These are phyloP conservation scores for Sporothrix mexicana DNA, from an alignment of 2,329 filamentous ascomycete genomes.

Conservation along the genomic window DNA sequence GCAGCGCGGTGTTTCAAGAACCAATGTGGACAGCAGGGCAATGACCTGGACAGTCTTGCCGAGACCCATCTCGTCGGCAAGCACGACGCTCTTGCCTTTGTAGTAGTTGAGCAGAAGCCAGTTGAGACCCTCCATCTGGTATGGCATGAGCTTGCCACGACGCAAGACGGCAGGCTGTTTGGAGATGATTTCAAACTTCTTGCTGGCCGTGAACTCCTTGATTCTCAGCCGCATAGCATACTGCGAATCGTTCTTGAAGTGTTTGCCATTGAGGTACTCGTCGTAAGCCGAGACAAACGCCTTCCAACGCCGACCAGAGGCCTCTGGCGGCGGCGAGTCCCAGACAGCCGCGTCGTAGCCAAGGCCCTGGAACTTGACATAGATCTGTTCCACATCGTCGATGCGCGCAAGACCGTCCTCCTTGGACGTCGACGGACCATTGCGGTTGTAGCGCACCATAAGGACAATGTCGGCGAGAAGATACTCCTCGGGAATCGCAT, in stretches of 20 bases:
- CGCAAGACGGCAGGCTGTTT: constrained; percentile 75
- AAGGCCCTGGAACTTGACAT: constrained; percentile 92
- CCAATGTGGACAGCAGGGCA: constrained; percentile 75
- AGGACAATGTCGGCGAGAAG: constrained; percentile 89
- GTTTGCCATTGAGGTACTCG: constrained; percentile 81
- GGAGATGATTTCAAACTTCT: constrained; percentile 71
- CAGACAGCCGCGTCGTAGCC: constrained; percentile 90
- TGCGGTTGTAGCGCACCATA: constrained; percentile 67
- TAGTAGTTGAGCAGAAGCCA: constrained; percentile 95
- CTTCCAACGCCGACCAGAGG: constrained; percentile 70
- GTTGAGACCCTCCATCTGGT: constrained; percentile 91
- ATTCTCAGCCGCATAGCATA: constrained; percentile 70
- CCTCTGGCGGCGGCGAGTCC: constrained; percentile 76
- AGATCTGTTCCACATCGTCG: constrained; percentile 72
- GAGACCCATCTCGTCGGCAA: constrained; percentile 97
- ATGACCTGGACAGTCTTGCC: constrained; percentile 97
- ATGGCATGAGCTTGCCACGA: constrained; percentile 81
- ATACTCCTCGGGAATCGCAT: constrained; percentile 87
- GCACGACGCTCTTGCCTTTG: constrained; percentile 79
- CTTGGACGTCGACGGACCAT: constrained; percentile 48
- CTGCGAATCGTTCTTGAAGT: constrained; percentile 65
- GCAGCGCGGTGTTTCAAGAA: constrained; percentile 70
- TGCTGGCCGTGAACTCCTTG: constrained; percentile 63
- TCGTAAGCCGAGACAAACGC: constrained; percentile 84
- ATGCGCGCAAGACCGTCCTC: constrained; percentile 72